A percentile compares a stretch with the other conserved stretches of the same genome.
These are phyloP conservation scores for Prunella vulgaris DNA, from an alignment of 257 asterid species.

Conservation along the genomic window DNA sequence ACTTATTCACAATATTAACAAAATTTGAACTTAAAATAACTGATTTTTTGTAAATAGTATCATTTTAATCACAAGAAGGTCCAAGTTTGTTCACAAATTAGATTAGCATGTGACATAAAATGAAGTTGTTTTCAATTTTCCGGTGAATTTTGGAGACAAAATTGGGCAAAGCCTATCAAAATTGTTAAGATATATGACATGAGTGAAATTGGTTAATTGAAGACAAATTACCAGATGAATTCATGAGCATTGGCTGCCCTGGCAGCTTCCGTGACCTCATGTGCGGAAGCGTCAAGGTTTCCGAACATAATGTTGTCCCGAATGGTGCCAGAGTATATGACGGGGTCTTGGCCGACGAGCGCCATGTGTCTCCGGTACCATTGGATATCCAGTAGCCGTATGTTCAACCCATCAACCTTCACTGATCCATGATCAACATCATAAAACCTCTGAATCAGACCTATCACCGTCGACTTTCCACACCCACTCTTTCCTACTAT, in stretches of 20 bases:
- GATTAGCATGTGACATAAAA: too few relatives aligned
- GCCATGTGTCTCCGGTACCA: slow-evolving; percentile 72
- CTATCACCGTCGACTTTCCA: slow-evolving; percentile 81
- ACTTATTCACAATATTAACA: too few relatives aligned
- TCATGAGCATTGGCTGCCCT: slow-evolving; percentile 83
- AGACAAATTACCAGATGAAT: slow-evolving; percentile 43
- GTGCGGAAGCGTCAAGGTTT: slow-evolving; percentile 56
- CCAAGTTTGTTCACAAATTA: too few relatives aligned
- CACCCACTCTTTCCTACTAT: slow-evolving; percentile 82
- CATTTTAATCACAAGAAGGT: too few relatives aligned
- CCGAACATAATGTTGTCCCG: slow-evolving; percentile 64
- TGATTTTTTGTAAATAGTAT: too few relatives aligned
- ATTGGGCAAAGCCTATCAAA: too few relatives aligned
- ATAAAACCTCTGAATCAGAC: slow-evolving; percentile 66
- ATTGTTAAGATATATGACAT: not conserved
- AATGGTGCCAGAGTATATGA: slow-evolving; percentile 68
- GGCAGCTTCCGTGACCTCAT: slow-evolving; percentile 69
- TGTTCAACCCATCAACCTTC: slow-evolving; percentile 58
- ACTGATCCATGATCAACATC: slow-evolving; percentile 54
- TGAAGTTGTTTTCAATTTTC: too few relatives aligned
- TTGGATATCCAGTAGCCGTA: slow-evolving; percentile 49
- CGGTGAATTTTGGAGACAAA: too few relatives aligned
- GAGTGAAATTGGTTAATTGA: not conserved
- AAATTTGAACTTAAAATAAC: too few relatives aligned
- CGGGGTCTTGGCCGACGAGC: slow-evolving; percentile 84